These are phyloP conservation scores for Pilasporangium apinafurcum DNA, from an alignment of 352 stramenopile species.

Conservation along the genomic window DNA sequence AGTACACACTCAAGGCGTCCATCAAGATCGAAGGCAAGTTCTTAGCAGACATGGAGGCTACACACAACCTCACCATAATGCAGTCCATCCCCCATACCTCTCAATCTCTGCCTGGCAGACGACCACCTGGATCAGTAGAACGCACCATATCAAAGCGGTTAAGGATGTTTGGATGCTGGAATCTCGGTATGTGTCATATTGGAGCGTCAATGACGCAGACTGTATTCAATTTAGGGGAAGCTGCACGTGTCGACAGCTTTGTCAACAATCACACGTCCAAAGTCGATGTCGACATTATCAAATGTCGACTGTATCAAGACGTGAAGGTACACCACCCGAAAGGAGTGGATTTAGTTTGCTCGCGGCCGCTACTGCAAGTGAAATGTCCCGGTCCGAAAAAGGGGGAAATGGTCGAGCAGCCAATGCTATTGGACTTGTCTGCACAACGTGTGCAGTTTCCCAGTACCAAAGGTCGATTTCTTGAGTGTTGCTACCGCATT, in stretches of 20 bases:
- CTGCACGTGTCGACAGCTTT: conserved; percentile 54
- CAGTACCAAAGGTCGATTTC: conserved; percentile 37
- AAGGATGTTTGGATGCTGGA: conserved; percentile 44
- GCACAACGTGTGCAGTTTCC: conserved; percentile 53
- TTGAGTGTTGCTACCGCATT: conserved; percentile 59
- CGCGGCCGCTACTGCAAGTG: conserved; percentile 37
- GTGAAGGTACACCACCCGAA: conserved; percentile 38
- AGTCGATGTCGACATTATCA: conserved; percentile 38
- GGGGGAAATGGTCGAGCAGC: conserved; percentile 51
- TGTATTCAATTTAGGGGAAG: conserved; percentile 49
- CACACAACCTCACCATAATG: conserved; percentile 43
- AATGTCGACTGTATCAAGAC: conserved; percentile 51
- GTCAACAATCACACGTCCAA: conserved; percentile 68
- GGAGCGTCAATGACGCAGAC: conserved; percentile 61
- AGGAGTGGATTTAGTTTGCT: conserved; percentile 27
- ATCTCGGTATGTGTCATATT: conserved; percentile 50
- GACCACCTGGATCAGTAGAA: conserved; percentile 30
- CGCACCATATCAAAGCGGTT: conserved; percentile 61
- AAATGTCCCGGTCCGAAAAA: conserved; percentile 40
- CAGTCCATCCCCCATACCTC: too few relatives aligned
- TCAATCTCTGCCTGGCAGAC: conserved; percentile 9
- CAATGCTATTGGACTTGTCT: conserved; percentile 47
- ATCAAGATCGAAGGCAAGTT: conserved; percentile 67
- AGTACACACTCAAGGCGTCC: conserved; percentile 63
- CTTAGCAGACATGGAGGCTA: conserved; percentile 61